phyloP scores from a whole-genome alignment of 2,329 filamentous ascomycete species.

The Aspergillus sp. region DNA sequence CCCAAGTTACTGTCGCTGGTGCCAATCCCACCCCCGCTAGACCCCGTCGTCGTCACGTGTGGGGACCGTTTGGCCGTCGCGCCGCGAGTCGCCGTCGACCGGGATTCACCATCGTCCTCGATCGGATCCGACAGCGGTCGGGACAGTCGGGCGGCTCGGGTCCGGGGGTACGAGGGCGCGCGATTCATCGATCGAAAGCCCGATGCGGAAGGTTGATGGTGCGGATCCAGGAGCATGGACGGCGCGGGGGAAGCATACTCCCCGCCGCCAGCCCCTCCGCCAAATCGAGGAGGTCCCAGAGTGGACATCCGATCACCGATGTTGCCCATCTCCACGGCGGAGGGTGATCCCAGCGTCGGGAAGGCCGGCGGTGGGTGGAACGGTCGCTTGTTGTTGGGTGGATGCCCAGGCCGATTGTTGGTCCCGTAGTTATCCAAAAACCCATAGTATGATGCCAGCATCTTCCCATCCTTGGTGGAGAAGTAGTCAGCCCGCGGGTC shows the following conservation, averaged over 20 bases:
- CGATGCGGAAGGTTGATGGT: slow-evolving; percentile 44
- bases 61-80: slow-evolving; percentile 15
- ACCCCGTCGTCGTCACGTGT: slow-evolving; percentile 23
- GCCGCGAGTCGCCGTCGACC: slow-evolving; percentile 14
- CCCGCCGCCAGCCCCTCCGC: slow-evolving; percentile 18
- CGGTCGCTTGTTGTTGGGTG: slow-evolving; percentile 38
- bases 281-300: slow-evolving; percentile 26
- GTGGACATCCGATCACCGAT: slow-evolving; percentile 37
- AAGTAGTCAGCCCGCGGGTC: slow-evolving; percentile 90
- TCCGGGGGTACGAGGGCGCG: slow-evolving; percentile 24
- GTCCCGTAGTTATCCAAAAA: slow-evolving; percentile 90
- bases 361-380: slow-evolving; percentile 77
- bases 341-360: slow-evolving; percentile 65
- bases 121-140: slow-evolving; percentile 26
- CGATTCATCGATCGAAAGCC: slow-evolving; percentile 31
- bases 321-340: slow-evolving; percentile 45
- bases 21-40: slow-evolving; percentile 34
- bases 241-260: slow-evolving; percentile 37
- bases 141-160: slow-evolving; percentile 27
- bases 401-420: slow-evolving; percentile 53
- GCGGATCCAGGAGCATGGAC: slow-evolving; percentile 47
- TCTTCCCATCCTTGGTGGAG: slow-evolving; percentile 92
- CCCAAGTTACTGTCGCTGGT: slow-evolving; percentile 58
- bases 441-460: slow-evolving; percentile 94
- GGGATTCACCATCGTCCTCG: slow-evolving; percentile 29